Evolutionary conservation across 305 asterid species (phyloP).

Genomic region (Plantago rigida): DNA sequence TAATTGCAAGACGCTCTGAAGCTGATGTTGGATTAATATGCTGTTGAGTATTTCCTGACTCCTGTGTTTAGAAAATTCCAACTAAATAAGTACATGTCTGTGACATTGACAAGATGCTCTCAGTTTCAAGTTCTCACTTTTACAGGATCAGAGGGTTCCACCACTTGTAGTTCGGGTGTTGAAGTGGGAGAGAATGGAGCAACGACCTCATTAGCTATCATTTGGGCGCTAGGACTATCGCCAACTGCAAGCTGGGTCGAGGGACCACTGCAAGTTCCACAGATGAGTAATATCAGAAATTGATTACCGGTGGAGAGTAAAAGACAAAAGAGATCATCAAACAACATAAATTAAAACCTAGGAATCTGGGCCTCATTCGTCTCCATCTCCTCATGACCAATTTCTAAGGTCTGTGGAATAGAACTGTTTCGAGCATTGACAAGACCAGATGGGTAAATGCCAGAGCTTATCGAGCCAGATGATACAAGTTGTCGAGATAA

Average conservation of each 20-base stretch:
- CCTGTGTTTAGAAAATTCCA: slow-evolving; percentile 36
- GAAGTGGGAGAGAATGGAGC: slow-evolving; percentile 46
- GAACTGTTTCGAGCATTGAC: slow-evolving; percentile 51
- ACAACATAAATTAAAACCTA: slow-evolving; percentile 36
- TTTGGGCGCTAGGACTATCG: slow-evolving; percentile 43
- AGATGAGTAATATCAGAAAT: slow-evolving; percentile 21
- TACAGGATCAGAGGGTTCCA: slow-evolving; percentile 45
- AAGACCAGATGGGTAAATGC: slow-evolving; percentile 48
- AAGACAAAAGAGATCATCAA: not conserved
- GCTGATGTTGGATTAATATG: slow-evolving; percentile 46
- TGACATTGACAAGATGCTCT: slow-evolving; percentile 7
- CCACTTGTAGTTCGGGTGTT: slow-evolving; percentile 48
- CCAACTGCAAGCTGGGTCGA: slow-evolving; percentile 45
- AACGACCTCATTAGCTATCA: slow-evolving; percentile 45
- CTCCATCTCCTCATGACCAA: slow-evolving; percentile 54
- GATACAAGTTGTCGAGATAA: slow-evolving; percentile 50
- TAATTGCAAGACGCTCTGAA: slow-evolving; percentile 56
- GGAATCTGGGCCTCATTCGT: slow-evolving; percentile 45
- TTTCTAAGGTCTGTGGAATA: slow-evolving; percentile 53
- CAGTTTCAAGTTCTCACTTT: slow-evolving; percentile 44
- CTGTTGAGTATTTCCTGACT: slow-evolving; percentile 45
- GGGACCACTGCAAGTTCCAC: slow-evolving; percentile 45
- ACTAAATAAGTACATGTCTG: slow-evolving; percentile 17
- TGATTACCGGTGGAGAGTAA: not conserved
- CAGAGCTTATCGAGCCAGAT: slow-evolving; percentile 52